These are phyloP conservation scores for Spathaspora arborariae DNA, from an alignment of 805 yeast genomes.

Conservation along the genomic window DNA sequence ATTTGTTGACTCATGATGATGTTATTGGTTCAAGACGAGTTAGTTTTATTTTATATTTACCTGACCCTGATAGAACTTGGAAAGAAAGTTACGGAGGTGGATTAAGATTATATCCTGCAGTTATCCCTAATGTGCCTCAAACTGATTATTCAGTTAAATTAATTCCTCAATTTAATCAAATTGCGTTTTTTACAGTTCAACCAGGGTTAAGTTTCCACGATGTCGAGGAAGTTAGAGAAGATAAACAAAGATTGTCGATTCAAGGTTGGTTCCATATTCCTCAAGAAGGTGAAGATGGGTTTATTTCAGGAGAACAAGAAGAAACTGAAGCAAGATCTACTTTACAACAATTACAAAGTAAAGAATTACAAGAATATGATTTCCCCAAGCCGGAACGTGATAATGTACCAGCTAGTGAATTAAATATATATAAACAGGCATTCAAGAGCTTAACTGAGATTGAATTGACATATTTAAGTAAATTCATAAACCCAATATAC, in stretches of 20 bases:
- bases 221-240: conserved; percentile 93
- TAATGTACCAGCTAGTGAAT: conserved; percentile 38
- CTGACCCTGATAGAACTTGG: conserved; percentile 90
- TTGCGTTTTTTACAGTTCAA: conserved; percentile 92
- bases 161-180: conserved; percentile 92
- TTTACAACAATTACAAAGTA: conserved; percentile 72
- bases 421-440: conserved; percentile 20
- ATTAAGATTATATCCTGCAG: conserved; percentile 77
- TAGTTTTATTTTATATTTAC: conserved; percentile 86
- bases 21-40: conserved; percentile 94
- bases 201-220: conserved; percentile 98
- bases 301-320: conserved; percentile 76
- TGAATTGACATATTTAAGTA: conserved; percentile 48
- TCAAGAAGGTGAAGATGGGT: conserved; percentile 87
- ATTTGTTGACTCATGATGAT: conserved; percentile 92
- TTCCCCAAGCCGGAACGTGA: conserved; percentile 65
- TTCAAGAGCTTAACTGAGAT: conserved; percentile 15
- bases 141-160: conserved; percentile 67
- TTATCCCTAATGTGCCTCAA: conserved; percentile 85
- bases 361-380: conserved; percentile 73
- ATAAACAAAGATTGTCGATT: conserved; percentile 84
- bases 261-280: conserved; percentile 99
- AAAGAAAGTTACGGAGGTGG: conserved; percentile 93
- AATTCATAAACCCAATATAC: conserved; percentile 56
- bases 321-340: conserved; percentile 71